Conservation (phyloP, 1,284 basidiomycete genomes). For the Neolentinus lepideus region DNA sequence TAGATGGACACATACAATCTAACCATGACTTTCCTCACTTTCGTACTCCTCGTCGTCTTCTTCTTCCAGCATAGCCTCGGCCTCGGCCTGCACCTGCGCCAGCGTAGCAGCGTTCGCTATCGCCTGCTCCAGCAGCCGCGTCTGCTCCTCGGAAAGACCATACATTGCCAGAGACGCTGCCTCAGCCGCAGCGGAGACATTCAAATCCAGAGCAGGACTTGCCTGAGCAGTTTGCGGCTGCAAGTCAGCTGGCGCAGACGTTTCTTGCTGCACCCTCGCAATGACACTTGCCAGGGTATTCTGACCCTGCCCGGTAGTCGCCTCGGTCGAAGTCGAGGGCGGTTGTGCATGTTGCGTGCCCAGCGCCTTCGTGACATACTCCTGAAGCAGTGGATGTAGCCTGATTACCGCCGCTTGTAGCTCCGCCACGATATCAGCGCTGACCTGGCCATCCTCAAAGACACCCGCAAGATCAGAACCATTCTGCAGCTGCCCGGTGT, state of each 20-base stretch:
- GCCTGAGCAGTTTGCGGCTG: conserved; percentile 5
- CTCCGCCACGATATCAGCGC: conserved; percentile 36
- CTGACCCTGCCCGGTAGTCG: conserved; percentile 41
- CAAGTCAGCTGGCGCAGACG: conserved; percentile 13
- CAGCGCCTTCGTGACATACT: conserved; percentile 47
- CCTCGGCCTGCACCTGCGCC: conserved; percentile 68
- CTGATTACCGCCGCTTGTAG: conserved; percentile 47
- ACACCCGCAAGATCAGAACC: conserved; percentile 21
- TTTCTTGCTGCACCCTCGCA: conserved; percentile 47
- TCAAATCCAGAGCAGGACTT: not conserved
- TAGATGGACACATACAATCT: too few species aligned
- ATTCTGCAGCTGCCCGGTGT: conserved; percentile 32
- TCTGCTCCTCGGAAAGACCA: conserved; percentile 64
- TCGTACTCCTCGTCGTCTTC: conserved; percentile 36
- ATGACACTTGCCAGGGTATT: conserved; percentile 63
- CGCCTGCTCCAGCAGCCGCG: conserved; percentile 56
- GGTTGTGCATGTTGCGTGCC: conserved; percentile 23
- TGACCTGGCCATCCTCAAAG: conserved; percentile 61
- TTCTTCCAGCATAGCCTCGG: conserved; percentile 63
- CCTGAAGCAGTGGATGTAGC: conserved; percentile 51
- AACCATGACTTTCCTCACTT: conserved; percentile 16
- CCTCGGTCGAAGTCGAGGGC: conserved; percentile 22
- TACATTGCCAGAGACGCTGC: conserved; percentile 42
- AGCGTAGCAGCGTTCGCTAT: conserved; percentile 63
- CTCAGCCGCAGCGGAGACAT: conserved; percentile 2